phyloP scores from a whole-genome alignment of 2,329 filamentous ascomycete species.

The Diaporthe vexans region DNA sequence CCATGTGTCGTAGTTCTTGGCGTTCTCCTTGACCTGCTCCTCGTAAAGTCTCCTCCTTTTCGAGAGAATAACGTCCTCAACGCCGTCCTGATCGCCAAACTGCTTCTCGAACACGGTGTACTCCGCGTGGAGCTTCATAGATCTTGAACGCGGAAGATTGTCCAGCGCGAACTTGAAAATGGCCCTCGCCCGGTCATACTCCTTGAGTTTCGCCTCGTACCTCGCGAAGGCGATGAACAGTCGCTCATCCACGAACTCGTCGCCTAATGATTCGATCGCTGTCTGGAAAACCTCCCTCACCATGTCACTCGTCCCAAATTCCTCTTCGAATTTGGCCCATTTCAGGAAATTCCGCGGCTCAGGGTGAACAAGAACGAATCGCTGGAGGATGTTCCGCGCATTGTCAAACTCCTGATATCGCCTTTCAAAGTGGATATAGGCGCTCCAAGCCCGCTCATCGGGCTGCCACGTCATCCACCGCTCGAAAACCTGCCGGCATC shows the following conservation, averaged over 20 bases:
- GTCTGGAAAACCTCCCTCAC: constrained; percentile 93
- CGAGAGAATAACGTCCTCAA: constrained; percentile 95
- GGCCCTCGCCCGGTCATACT: constrained; percentile 91
- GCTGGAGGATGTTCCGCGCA: constrained; percentile 89
- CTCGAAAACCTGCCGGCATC: constrained; percentile 94
- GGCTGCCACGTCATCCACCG: constrained; percentile 99
- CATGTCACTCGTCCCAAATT: constrained; percentile 90
- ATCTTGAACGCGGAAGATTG: constrained; percentile 88
- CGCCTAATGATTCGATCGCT: constrained; percentile 89
- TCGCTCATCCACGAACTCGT: constrained; percentile 96
- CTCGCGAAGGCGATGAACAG: constrained; percentile 96
- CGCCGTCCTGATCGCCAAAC: constrained; percentile 91
- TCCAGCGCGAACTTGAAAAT: constrained; percentile 98
- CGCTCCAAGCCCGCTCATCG: constrained; percentile 93
- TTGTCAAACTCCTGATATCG: constrained; percentile 92
- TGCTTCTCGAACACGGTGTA: constrained; percentile 99
- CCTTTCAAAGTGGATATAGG: constrained; percentile 98
- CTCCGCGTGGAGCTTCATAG: constrained; percentile 87
- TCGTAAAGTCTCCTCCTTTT: constrained; percentile 95
- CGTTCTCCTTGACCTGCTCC: constrained; percentile 91
- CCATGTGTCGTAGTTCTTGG: constrained; percentile 98
- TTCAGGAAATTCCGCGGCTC: constrained; percentile 99
- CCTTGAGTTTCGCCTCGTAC: constrained; percentile 94
- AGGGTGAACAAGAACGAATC: constrained; percentile 92
- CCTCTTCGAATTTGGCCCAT: constrained; percentile 97